Evolutionary conservation across 1,284 basidiomycete species (phyloP).

Genomic region (Sanguinoderma infundibulare): DNA sequence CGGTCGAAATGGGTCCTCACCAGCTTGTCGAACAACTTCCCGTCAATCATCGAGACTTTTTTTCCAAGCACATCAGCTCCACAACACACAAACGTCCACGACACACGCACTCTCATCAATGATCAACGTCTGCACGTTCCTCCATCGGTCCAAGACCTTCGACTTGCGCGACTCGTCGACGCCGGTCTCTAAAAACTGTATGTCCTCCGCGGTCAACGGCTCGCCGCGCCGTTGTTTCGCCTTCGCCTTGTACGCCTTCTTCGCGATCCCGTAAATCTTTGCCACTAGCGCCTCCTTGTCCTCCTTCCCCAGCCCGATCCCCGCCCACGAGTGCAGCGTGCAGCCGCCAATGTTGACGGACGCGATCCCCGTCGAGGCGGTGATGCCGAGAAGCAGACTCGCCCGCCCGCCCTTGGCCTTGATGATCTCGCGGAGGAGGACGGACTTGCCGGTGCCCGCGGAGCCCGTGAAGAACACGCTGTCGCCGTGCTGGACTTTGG

Average conservation of each 20-base stretch:
- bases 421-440: constrained; percentile 92
- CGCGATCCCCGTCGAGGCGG: constrained; percentile 86
- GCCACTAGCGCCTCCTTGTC: constrained; percentile 61
- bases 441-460: constrained; percentile 93
- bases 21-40: constrained; percentile 69
- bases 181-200: constrained; percentile 4
- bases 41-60: constrained; percentile 40
- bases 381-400: constrained; percentile 50
- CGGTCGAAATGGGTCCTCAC: constrained; percentile 36
- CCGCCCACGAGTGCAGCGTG: constrained; percentile 93
- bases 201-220: constrained; percentile 11
- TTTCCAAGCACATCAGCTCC: neutral
- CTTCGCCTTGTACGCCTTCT: constrained; percentile 50
- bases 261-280: constrained; percentile 58
- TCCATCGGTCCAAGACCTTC: constrained; percentile 50
- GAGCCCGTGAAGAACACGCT: constrained; percentile 86
- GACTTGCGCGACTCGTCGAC: constrained; percentile 15
- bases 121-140: constrained; percentile 54
- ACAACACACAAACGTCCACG: neutral
- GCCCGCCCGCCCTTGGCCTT: constrained; percentile 35
- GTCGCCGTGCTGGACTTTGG: constrained; percentile 57
- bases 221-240: constrained; percentile 41
- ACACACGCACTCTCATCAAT: constrained; percentile 68
- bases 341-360: constrained; percentile 94
- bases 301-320: constrained; percentile 86